Percentiles rank a stretch among this genome's conserved stretches.
phyloP scores from a whole-genome alignment of 1,284 basidiomycete species.

The Xerocomus nothofagi region DNA sequence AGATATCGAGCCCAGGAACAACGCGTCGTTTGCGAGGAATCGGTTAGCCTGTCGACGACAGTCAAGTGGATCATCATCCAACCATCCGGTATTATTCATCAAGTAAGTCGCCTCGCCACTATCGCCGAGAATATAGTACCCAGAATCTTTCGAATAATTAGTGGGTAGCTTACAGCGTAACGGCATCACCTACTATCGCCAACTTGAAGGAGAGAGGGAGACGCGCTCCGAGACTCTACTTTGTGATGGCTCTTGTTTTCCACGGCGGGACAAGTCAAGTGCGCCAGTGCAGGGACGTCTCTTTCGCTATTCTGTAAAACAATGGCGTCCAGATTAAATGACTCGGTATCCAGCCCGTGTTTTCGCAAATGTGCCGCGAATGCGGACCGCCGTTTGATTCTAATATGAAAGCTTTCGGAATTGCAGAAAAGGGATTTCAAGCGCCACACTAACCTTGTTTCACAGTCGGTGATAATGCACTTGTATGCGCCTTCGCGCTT shows the following conservation, averaged over 20 bases:
- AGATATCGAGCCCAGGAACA: constrained; percentile 1
- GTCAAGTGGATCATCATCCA: constrained; percentile 5
- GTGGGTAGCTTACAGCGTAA: background rate
- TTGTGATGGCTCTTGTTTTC: background rate
- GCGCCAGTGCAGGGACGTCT: background rate
- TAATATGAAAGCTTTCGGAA: constrained; percentile 28
- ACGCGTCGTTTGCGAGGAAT: background rate
- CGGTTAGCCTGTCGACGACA: constrained; percentile 10
- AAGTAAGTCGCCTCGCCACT: background rate
- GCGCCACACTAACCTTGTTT: constrained; percentile 42
- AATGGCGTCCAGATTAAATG: constrained; percentile 21
- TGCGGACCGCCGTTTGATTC: constrained; percentile 62
- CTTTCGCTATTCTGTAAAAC: constrained; percentile 3
- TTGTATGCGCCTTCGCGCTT: constrained; percentile 38
- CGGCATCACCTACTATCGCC: constrained; percentile 16
- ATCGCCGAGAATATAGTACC: background rate
- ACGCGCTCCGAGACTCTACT: constrained; percentile 9
- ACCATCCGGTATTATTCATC: constrained; percentile 6
- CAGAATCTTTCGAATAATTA: constrained; percentile 21
- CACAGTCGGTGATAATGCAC: constrained; percentile 46
- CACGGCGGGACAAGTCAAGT: constrained; percentile 1
- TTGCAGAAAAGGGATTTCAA: background rate
- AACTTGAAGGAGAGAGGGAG: constrained; percentile 6
- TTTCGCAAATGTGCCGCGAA: constrained; percentile 54
- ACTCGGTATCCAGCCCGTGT: constrained; percentile 41